Evolutionary conservation across 352 stramenopile genomes (phyloP), one percentile per base, ranked within the genome.

Genomic region (Globisporangium alternatum): DNA sequence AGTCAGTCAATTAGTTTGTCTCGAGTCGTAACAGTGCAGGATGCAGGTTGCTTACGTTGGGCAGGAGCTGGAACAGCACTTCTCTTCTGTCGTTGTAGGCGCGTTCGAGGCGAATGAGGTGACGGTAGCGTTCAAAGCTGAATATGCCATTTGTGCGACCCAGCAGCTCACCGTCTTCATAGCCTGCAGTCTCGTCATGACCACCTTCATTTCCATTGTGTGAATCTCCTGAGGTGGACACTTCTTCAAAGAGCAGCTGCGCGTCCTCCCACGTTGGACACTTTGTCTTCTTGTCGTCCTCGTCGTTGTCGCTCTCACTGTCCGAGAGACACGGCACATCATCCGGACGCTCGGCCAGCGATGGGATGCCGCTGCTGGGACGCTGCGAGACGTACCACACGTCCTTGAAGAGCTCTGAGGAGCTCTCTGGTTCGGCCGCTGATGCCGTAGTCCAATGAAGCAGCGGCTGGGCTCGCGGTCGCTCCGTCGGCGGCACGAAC

Each of bases 221-320:
- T 13, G 12, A 28, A 12, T 13, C 35, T 41, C 2, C n/a, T 48
- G 21, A 43, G 15, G 1, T 21, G 2, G 55, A 56, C 7, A 31
- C 37, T 1, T 30, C 9, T 9, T 74, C 59, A 55, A 70, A 76
- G 54, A 78, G 72, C 55, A n/a, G 49, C 52, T 67, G 6, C 8
- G 67, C 71, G 65, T 84, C 74, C 25, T 73, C 64, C 69, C 64
- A 83, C 62, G 53, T 70, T 1, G 70, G 66, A 19, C 35, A 41
- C 5, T 9, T 15, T 30, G 4, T 22, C 19, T 43, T 17, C 28
- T 37, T 60, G 35, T n/a, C 71, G 8, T 47, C n/a, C 41, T n/a
- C 13, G 10, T 47, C 41, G 37, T 86, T 76, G 39, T 93, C 84
- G 64, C 82, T 93, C 43, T 93, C 84, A 54, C 84, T 93, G 60